Conservation (phyloP, 495 filamentous ascomycete species). For the Aspergillus incahuasiensis region DNA sequence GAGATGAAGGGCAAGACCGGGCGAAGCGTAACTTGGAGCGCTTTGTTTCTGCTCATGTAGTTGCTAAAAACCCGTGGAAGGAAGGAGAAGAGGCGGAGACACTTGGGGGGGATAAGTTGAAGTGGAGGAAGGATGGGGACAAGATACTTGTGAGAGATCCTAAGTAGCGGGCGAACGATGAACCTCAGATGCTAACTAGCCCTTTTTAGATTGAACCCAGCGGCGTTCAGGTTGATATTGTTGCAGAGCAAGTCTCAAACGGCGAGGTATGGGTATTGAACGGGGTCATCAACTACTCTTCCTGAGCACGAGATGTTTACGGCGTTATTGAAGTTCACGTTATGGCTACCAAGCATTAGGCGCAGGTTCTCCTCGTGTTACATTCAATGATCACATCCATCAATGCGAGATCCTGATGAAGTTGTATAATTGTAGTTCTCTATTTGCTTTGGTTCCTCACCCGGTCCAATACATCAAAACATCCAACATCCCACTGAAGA, state of each 20-base stretch:
- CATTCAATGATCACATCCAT: neutral
- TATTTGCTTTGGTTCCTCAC: neutral
- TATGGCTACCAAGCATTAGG: neutral
- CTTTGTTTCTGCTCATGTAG: constrained; percentile 85
- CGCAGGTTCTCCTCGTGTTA: neutral
- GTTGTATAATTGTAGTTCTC: neutral
- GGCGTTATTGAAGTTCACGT: neutral
- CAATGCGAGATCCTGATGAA: neutral
- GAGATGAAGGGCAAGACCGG: constrained; percentile 69
- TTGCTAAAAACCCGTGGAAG: constrained; percentile 73
- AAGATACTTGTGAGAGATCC: constrained; percentile 56
- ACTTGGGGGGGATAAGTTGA: constrained; percentile 66
- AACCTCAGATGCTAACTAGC: constrained; percentile 5
- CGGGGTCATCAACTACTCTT: constrained; percentile 56
- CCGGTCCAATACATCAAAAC: neutral
- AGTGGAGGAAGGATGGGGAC: constrained; percentile 77
- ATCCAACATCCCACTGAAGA: neutral
- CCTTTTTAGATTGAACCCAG: constrained; percentile 69
- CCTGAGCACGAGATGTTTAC: constrained; percentile 18
- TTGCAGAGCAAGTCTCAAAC: constrained; percentile 72
- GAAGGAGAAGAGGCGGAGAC: constrained; percentile 69
- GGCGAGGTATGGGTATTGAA: constrained; percentile 81
- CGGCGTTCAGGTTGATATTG: constrained; percentile 64
- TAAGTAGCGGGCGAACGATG: neutral
- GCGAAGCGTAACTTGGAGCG: constrained; percentile 72